Percentiles rank a stretch among this genome's conserved stretches.
phyloP scores from a whole-genome alignment of 176 grass and related monocot species.

The Bromus sterilis region DNA sequence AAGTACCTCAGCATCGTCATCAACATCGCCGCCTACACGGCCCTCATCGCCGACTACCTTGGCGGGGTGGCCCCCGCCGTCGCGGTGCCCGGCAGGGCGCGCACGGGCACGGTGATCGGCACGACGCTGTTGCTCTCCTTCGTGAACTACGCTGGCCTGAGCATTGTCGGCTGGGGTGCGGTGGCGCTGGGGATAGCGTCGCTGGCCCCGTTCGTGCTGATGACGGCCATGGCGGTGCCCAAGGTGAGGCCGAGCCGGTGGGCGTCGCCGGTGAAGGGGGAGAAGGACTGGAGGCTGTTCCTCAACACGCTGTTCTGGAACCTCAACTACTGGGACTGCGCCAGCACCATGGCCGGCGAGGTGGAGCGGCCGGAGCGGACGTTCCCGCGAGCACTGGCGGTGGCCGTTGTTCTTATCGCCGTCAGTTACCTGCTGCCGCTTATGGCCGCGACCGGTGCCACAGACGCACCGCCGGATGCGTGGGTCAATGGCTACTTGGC shows the following conservation, averaged over 20 bases:
- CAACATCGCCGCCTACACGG: background rate
- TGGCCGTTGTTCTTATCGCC: slow-evolving; percentile 46
- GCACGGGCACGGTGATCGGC: slow-evolving; percentile 24
- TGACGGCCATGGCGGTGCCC: slow-evolving; percentile 49
- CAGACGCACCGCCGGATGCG: slow-evolving; percentile 24
- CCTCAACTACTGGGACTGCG: slow-evolving; percentile 81
- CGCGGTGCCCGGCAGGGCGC: background rate
- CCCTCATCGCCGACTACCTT: background rate
- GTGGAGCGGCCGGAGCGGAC: slow-evolving; percentile 55
- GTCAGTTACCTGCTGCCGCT: slow-evolving; percentile 62
- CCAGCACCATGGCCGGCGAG: slow-evolving; percentile 74
- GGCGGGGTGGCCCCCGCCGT: slow-evolving; percentile 41
- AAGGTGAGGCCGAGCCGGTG: slow-evolving; percentile 41
- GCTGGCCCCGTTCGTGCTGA: slow-evolving; percentile 58
- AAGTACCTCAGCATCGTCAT: background rate
- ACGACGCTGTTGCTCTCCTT: slow-evolving; percentile 50
- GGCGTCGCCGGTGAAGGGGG: slow-evolving; percentile 1
- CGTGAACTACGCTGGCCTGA: slow-evolving; percentile 63
- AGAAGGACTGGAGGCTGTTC: slow-evolving; percentile 59
- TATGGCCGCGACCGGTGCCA: slow-evolving; percentile 55
- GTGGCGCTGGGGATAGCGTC: slow-evolving; percentile 48
- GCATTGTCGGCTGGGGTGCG: slow-evolving; percentile 55
- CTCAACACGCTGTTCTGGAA: slow-evolving; percentile 91
- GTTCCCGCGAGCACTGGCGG: slow-evolving; percentile 50
- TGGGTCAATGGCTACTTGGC: slow-evolving; percentile 75